Conservation (phyloP, 352 stramenopile genomes). For the Pythium aquatile region DNA sequence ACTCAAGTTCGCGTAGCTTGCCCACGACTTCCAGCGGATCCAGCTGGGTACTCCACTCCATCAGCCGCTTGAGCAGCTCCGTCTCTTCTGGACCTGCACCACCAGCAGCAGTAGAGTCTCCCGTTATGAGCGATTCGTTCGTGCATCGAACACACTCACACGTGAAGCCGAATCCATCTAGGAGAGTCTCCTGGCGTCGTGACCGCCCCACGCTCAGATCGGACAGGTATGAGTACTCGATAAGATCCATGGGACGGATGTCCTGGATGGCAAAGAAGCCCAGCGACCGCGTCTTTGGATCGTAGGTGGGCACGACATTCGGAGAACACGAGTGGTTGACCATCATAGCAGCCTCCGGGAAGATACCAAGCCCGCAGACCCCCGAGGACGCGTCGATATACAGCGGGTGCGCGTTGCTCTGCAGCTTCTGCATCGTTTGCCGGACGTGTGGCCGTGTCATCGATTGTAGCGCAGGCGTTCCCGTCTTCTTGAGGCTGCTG, state of each 20-base stretch:
- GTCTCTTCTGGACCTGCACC: neutral
- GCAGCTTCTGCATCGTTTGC: slow-evolving; percentile 39
- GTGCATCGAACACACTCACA: slow-evolving; percentile 48
- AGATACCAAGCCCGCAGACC: slow-evolving; percentile 50
- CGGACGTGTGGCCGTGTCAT: slow-evolving; percentile 30
- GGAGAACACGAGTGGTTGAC: slow-evolving; percentile 70
- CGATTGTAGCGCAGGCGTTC: neutral
- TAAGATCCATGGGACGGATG: slow-evolving; percentile 29
- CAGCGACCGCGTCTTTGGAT: slow-evolving; percentile 43
- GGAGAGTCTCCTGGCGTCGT: slow-evolving; percentile 37
- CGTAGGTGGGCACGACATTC: slow-evolving; percentile 56
- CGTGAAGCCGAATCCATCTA: slow-evolving; percentile 47
- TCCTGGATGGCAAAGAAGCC: slow-evolving; percentile 41
- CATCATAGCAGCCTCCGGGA: slow-evolving; percentile 65
- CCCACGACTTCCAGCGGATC: slow-evolving; percentile 12
- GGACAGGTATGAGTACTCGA: slow-evolving; percentile 58
- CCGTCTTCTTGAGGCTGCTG: slow-evolving; percentile 15
- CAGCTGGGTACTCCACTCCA: slow-evolving; percentile 31
- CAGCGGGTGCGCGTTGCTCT: slow-evolving; percentile 59
- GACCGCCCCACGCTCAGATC: slow-evolving; percentile 41
- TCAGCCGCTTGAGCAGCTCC: slow-evolving; percentile 24
- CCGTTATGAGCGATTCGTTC: neutral
- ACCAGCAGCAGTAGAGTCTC: neutral
- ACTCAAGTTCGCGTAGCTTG: slow-evolving; percentile 16
- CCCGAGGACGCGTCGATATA: slow-evolving; percentile 35